These are phyloP conservation scores for Colletotrichum australisinense DNA, from an alignment of 2,329 filamentous ascomycete genomes.

Conservation along the genomic window DNA sequence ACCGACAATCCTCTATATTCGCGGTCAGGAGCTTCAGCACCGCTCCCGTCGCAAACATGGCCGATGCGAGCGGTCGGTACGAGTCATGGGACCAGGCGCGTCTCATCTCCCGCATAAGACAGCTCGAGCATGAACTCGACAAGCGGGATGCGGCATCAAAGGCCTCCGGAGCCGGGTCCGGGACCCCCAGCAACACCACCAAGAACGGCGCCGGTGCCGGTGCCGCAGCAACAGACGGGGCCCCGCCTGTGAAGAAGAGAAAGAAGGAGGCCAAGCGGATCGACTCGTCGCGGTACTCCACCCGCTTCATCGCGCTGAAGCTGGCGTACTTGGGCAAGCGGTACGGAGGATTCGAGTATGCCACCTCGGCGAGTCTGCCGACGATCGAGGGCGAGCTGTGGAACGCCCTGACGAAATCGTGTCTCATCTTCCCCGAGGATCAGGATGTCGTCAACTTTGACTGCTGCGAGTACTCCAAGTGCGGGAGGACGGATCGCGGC, in stretches of 20 bases:
- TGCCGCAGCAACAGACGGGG: not conserved
- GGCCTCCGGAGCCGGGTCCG: conserved; percentile 9
- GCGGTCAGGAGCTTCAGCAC: conserved; percentile 19
- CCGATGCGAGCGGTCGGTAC: conserved; percentile 59
- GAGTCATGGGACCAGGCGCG: conserved; percentile 75
- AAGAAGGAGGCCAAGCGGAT: conserved; percentile 61
- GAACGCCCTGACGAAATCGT: conserved; percentile 86
- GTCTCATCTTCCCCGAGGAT: conserved; percentile 80
- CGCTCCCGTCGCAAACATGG: conserved; percentile 30
- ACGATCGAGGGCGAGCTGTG: conserved; percentile 95
- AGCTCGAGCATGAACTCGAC: conserved; percentile 75
- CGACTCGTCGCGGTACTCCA: conserved; percentile 84
- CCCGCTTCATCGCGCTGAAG: conserved; percentile 89
- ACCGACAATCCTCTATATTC: not conserved
- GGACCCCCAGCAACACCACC: not conserved
- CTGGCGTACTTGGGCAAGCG: conserved; percentile 91
- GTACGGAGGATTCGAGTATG: conserved; percentile 95
- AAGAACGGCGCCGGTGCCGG: not conserved
- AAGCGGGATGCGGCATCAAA: conserved; percentile 52
- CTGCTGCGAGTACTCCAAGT: conserved; percentile 92
- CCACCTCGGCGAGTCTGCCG: conserved; percentile 76
- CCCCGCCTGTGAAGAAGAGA: conserved; percentile 44
- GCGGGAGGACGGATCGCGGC: conserved; percentile 90
- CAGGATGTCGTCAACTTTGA: conserved; percentile 79
- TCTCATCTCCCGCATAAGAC: conserved; percentile 74